These are phyloP conservation scores for Arabis alpina DNA, from an alignment of 345 rosid species.

Conservation along the genomic window DNA sequence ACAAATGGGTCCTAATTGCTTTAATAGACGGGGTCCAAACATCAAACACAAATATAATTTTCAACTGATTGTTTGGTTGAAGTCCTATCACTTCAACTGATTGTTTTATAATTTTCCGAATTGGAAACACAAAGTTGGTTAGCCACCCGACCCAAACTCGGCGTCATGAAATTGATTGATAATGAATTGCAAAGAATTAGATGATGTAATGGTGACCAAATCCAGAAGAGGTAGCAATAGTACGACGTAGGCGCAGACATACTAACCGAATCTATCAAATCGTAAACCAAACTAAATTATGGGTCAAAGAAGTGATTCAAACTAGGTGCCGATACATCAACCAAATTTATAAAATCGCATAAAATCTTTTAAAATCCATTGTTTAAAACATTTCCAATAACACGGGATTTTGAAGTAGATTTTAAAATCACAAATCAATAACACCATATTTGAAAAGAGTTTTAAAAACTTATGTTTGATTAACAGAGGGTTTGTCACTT, in stretches of 20 bases:
- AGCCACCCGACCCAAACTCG: neutral
- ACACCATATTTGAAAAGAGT: no score
- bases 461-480: no score
- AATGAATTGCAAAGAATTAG: neutral
- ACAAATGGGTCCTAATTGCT: neutral
- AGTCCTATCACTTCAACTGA: slow-evolving; percentile 3
- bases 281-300: neutral
- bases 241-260: neutral
- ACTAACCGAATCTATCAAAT: neutral
- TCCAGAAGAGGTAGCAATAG: neutral
- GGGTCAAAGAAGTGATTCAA: neutral
- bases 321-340: neutral
- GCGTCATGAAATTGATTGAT: neutral
- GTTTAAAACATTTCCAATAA: no score
- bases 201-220: neutral
- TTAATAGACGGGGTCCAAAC: slow-evolving; percentile 5
- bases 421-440: no score
- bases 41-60: neutral
- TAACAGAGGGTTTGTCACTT: no score
- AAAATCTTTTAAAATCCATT: no score
- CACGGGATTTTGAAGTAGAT: no score
- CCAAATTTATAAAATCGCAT: neutral
- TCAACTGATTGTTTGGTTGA: slow-evolving; percentile 5
- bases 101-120: neutral
- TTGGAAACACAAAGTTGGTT: neutral